Base-by-base conservation (phyloP, 371 early-diverging fungal genomes). In the Furculomyces boomerangus region DNA sequence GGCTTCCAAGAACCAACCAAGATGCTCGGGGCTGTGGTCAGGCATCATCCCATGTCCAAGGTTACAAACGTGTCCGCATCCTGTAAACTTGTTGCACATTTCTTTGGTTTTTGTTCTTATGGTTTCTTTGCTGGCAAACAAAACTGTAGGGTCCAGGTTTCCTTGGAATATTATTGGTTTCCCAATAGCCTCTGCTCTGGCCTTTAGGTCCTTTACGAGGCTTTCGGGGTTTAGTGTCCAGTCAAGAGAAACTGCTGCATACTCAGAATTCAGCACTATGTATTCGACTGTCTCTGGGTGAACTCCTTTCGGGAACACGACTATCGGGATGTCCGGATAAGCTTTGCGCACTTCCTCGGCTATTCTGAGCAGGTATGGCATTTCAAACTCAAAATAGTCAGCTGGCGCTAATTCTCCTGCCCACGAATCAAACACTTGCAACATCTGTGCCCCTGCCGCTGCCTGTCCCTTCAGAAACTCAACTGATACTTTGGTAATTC, bases 371-470 rank as follows among this genome's bases (percentile, higher is more conserved):
- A 93, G 60, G 65, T 92, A 95, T 20, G 98, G 95, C 30, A 91
- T 73, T 13, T 88, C 83, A 64, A 87, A 95, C 32, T 65, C 69
- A 27, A 74, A 71, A 67, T 90, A 97, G 57, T 86, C 85, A 18
- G 68, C 57, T 2, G 89, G 90, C 24, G 83, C 72, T 30, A 97
- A 75, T 62, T 93, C 95, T 31, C 94, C 93, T 30, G 83, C 95
- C 86, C 90, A 89, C 26, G 91, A 90, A 54, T 97, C 98, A 71
- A 97, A 97, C 47, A 97, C 83, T 80, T 97, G 98, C 27, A 94
- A 64, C 62, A 91, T 74, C 84, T 96, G 93, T 35, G 98, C 98
- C 55, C 98, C 98, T n/a, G 96, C 93, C 54, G 75, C 81, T n/a
- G 88, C 87, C 72, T 97, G 96, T 16, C 84, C 90, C 18, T 90